These are phyloP conservation scores for Vitellaria paradoxa DNA, from an alignment of 179 eudicot genomes.

Conservation along the genomic window DNA sequence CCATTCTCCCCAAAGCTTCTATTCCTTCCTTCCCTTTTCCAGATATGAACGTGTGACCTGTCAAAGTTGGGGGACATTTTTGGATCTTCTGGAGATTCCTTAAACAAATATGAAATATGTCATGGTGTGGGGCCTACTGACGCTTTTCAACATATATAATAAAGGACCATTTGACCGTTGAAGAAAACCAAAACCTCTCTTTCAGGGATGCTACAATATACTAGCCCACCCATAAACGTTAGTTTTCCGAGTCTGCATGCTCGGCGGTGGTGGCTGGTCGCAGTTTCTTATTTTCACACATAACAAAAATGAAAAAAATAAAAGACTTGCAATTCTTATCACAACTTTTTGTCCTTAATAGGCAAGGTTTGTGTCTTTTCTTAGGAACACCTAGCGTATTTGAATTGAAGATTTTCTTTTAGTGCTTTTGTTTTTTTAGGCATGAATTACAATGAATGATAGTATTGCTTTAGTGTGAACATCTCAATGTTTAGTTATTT, in stretches of 20 bases:
- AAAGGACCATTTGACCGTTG: conserved; percentile 13
- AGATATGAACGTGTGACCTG: conserved; percentile 25
- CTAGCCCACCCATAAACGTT: background rate
- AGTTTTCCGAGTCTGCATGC: background rate
- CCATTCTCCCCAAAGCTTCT: conserved; percentile 55
- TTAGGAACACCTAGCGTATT: background rate
- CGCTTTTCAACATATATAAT: background rate
- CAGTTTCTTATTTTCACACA: background rate
- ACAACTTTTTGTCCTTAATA: background rate
- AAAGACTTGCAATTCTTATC: background rate
- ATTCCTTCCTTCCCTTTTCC: conserved; percentile 36
- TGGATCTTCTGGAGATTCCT: conserved; percentile 22
- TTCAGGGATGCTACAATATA: conserved; percentile 6
- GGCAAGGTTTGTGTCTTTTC: background rate
- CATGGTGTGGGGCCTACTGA: conserved; percentile 7
- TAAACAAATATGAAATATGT: conserved; percentile 7
- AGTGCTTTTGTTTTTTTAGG: background rate
- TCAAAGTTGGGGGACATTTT: conserved; percentile 4
- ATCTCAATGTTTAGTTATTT: too few relatives aligned
- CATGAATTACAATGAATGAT: background rate
- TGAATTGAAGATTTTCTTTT: background rate
- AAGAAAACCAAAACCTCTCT: conserved; percentile 16
- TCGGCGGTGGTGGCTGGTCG: background rate
- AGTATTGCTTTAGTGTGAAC: too few relatives aligned
- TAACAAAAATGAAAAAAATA: background rate